Percentiles rank a stretch among this genome's conserved stretches.
phyloP scores from a whole-genome alignment of 345 rosid species.

The Mangifera indica region DNA sequence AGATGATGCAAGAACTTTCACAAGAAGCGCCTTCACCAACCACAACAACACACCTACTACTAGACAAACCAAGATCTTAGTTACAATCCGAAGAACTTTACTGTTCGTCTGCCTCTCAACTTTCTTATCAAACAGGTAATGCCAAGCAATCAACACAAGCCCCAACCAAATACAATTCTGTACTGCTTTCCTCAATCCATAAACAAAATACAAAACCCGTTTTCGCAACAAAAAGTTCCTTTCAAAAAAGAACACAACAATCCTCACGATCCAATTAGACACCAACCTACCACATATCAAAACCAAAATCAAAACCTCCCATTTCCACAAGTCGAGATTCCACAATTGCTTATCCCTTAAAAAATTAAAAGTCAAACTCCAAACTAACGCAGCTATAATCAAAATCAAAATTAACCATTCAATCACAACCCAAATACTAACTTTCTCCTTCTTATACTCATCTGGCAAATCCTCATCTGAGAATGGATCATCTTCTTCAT shows the following conservation, averaged over 20 bases:
- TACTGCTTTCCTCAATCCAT: constrained; percentile 68
- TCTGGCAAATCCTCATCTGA: constrained; percentile 76
- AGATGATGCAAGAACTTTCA: constrained; percentile 88
- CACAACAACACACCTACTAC: constrained; percentile 67
- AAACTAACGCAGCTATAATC: constrained; percentile 52
- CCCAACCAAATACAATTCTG: constrained; percentile 92
- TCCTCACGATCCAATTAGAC: constrained; percentile 73
- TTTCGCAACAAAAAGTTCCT: constrained; percentile 76
- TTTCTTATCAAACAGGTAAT: constrained; percentile 65
- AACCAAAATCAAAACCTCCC: constrained; percentile 75
- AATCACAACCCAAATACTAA: constrained; percentile 44
- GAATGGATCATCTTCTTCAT: constrained; percentile 75
- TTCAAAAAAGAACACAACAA: constrained; percentile 68
- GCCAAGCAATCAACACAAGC: constrained; percentile 78
- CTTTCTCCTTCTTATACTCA: constrained; percentile 49
- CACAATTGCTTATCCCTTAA: constrained; percentile 38
- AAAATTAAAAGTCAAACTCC: constrained; percentile 45
- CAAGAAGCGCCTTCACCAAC: constrained; percentile 74
- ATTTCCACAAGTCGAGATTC: constrained; percentile 75
- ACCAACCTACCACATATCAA: constrained; percentile 83
- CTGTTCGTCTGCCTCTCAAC: constrained; percentile 47
- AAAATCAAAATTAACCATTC: constrained; percentile 67
- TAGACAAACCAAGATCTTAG: constrained; percentile 64
- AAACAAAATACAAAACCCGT: constrained; percentile 80
- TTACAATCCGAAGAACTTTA: constrained; percentile 41